Percentiles rank a stretch among this genome's conserved stretches.
Conservation (phyloP, 2,329 filamentous ascomycete species). For the Biscogniauxia mediterranea region DNA sequence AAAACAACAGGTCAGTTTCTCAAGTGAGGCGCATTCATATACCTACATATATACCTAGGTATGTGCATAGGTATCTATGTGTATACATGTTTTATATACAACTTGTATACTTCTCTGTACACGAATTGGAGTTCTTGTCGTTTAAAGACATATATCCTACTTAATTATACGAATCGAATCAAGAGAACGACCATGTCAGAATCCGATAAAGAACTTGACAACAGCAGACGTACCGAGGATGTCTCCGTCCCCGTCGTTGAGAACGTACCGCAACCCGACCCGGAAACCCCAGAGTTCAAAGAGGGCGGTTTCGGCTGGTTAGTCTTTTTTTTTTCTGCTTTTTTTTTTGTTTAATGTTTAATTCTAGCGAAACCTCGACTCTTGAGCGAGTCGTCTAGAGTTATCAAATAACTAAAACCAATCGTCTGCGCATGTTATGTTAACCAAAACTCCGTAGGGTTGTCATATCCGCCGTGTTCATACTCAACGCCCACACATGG, state of each 20-base stretch:
- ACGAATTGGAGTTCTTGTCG: background rate
- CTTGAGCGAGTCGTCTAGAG: too few species aligned
- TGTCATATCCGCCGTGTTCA: constrained; percentile 51
- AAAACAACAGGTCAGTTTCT: too few species aligned
- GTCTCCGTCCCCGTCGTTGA: background rate
- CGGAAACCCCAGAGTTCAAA: constrained; percentile 51
- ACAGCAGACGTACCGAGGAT: background rate
- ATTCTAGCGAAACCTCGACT: too few species aligned
- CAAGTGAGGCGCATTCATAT: too few species aligned
- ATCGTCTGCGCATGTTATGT: background rate
- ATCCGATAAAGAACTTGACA: background rate
- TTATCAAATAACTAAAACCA: background rate
- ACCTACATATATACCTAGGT: too few species aligned
- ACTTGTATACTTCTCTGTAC: too few species aligned
- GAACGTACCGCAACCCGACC: constrained; percentile 12
- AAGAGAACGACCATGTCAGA: background rate
- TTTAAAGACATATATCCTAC: background rate
- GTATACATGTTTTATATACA: too few species aligned
- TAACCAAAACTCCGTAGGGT: constrained; percentile 36
- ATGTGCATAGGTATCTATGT: too few species aligned
- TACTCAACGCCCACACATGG: constrained; percentile 72
- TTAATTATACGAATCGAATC: background rate
- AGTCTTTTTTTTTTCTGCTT: constrained; percentile 16
- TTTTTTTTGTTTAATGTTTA: too few species aligned
- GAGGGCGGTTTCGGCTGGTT: constrained; percentile 63